Conservation (phyloP, 73 alveolate species). For the Paramecium tetraurelia region DNA sequence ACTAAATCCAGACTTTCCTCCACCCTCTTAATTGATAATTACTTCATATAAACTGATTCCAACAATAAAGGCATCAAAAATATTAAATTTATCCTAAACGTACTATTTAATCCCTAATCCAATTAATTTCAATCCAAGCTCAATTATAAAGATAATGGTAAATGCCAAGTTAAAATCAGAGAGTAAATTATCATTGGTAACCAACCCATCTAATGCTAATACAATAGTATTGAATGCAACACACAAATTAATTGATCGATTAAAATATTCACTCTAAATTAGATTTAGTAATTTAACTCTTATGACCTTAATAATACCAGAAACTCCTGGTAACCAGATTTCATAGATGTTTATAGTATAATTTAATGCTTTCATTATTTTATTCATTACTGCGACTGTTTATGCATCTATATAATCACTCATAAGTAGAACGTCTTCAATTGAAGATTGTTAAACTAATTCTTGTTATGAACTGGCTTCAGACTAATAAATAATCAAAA, state of each 20-base stretch:
- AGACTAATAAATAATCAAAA: neutral
- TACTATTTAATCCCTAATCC: conserved; percentile 77
- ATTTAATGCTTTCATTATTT: conserved; percentile 29
- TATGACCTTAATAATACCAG: conserved; percentile 1
- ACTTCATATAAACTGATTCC: conserved; percentile 74
- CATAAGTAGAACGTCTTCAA: neutral
- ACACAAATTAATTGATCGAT: conserved; percentile 63
- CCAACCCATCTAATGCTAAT: conserved; percentile 77
- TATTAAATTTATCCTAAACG: conserved; percentile 79
- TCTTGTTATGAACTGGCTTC: neutral
- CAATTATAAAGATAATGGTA: conserved; percentile 76
- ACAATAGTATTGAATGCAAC: conserved; percentile 80
- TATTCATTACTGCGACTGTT: neutral
- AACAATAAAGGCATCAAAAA: conserved; percentile 81
- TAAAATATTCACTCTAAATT: neutral
- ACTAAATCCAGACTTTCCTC: conserved; percentile 69
- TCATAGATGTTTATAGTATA: neutral
- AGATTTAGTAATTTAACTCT: conserved; percentile 13
- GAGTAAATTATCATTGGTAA: conserved; percentile 64
- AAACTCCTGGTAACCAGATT: conserved; percentile 42
- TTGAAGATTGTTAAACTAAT: neutral
- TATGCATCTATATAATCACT: neutral
- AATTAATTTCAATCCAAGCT: conserved; percentile 72
- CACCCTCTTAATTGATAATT: conserved; percentile 59
- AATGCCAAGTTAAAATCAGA: conserved; percentile 69